These are phyloP conservation scores for Pseudopithomyces chartarum DNA, from an alignment of 2,329 filamentous ascomycete genomes.

Conservation along the genomic window DNA sequence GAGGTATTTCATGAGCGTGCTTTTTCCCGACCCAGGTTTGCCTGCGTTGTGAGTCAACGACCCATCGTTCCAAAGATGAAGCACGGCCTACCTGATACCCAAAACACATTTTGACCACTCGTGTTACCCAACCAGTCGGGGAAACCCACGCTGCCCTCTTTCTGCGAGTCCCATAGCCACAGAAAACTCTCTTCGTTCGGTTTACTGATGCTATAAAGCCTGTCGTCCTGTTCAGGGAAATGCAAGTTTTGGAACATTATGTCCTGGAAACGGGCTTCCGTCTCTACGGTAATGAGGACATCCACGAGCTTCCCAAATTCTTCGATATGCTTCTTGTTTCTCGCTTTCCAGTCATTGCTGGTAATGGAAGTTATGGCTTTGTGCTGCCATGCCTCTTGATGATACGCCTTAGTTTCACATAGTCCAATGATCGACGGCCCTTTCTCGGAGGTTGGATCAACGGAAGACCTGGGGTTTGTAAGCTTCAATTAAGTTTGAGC, in stretches of 20 bases:
- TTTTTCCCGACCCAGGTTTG: slow-evolving; percentile 55
- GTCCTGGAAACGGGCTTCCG: slow-evolving; percentile 28
- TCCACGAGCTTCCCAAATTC: slow-evolving; percentile 34
- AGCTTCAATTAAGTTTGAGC: neutral
- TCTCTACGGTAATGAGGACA: slow-evolving; percentile 21
- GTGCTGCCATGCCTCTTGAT: slow-evolving; percentile 36
- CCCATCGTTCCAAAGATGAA: neutral
- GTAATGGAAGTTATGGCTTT: slow-evolving; percentile 30
- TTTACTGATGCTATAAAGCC: slow-evolving; percentile 25
- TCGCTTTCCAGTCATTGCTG: slow-evolving; percentile 31
- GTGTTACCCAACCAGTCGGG: slow-evolving; percentile 34
- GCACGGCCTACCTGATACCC: slow-evolving; percentile 28
- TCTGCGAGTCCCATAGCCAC: slow-evolving; percentile 28
- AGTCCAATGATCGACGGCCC: slow-evolving; percentile 28
- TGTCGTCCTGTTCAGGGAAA: slow-evolving; percentile 31
- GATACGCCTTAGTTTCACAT: slow-evolving; percentile 19
- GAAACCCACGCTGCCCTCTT: slow-evolving; percentile 22
- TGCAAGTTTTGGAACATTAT: slow-evolving; percentile 27
- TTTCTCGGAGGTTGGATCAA: slow-evolving; percentile 36
- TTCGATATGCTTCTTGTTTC: slow-evolving; percentile 35
- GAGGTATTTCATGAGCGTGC: slow-evolving; percentile 50
- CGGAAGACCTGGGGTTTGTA: slow-evolving; percentile 22
- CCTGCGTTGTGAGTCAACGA: slow-evolving; percentile 12
- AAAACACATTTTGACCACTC: slow-evolving; percentile 34
- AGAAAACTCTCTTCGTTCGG: slow-evolving; percentile 27